Percentiles rank a stretch among this genome's conserved stretches.
Conservation (phyloP, 345 rosid species). For the Pugionium cornutum region DNA sequence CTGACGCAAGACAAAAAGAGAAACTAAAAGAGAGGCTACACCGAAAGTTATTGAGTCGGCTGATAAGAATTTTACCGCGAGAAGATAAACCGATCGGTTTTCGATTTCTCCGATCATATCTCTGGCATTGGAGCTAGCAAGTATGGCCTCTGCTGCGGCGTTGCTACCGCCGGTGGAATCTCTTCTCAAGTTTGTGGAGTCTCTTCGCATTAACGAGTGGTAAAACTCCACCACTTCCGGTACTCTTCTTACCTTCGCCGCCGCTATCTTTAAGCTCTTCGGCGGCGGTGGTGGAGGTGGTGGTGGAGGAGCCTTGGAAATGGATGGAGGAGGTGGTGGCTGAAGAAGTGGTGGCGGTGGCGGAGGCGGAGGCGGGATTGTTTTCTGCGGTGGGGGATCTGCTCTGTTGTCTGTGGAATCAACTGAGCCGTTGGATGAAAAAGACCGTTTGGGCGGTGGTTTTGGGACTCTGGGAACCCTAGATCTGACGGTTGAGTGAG, state of each 20-base stretch:
- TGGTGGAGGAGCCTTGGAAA: slow-evolving; percentile 42
- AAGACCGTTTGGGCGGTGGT: slow-evolving; percentile 74
- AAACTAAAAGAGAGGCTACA: slow-evolving; percentile 23
- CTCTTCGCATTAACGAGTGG: slow-evolving; percentile 91
- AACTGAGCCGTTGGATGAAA: slow-evolving; percentile 15
- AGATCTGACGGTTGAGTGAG: slow-evolving; percentile 59
- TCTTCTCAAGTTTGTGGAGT: slow-evolving; percentile 69
- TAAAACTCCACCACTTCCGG: slow-evolving; percentile 99
- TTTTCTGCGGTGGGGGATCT: slow-evolving; percentile 31
- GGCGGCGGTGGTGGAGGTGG: slow-evolving; percentile 76
- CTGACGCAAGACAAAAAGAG: slow-evolving; percentile 1
- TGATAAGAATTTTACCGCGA: slow-evolving; percentile 57
- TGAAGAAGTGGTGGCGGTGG: slow-evolving; percentile 34
- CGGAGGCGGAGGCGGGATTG: slow-evolving; percentile 47
- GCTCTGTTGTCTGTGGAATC: slow-evolving; percentile 38
- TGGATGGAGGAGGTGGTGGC: slow-evolving; percentile 33
- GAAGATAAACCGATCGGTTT: slow-evolving; percentile 87
- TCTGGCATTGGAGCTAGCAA: slow-evolving; percentile 63
- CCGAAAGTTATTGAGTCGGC: slow-evolving; percentile 34
- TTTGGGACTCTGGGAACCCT: slow-evolving; percentile 83
- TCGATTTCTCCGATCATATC: slow-evolving; percentile 99
- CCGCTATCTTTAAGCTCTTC: slow-evolving; percentile 43
- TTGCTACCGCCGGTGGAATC: slow-evolving; percentile 57
- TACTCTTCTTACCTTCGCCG: slow-evolving; percentile 77
- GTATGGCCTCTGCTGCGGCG: slow-evolving; percentile 44